These are phyloP conservation scores for Globisporangium cylindrosporum DNA, from an alignment of 352 stramenopile genomes.

Conservation along the genomic window DNA sequence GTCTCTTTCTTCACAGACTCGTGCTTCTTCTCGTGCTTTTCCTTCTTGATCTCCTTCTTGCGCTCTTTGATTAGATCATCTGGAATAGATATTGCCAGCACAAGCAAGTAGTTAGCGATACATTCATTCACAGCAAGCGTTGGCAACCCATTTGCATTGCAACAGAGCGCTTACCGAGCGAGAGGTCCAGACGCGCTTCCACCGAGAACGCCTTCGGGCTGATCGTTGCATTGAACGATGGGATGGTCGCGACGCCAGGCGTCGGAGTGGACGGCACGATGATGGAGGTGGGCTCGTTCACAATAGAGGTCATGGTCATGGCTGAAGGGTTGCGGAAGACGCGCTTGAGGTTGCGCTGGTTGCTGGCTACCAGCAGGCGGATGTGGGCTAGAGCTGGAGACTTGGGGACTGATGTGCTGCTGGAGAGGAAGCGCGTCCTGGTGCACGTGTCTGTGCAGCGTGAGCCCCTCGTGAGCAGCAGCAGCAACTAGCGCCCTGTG, in stretches of 20 bases:
- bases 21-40: constrained; percentile 28
- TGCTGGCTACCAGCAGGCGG: neutral
- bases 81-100: neutral
- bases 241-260: neutral
- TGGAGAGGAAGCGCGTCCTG: neutral
- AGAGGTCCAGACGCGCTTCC: constrained; percentile 40
- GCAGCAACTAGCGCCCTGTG: neutral
- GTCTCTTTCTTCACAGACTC: constrained; percentile 22
- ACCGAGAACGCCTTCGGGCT: constrained; percentile 19
- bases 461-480: neutral
- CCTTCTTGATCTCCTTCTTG: constrained; percentile 69
- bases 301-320: constrained; percentile 10
- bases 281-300: constrained; percentile 8
- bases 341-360: neutral
- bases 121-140: neutral
- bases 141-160: neutral
- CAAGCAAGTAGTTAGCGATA: neutral
- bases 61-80: constrained; percentile 75
- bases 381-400: constrained; percentile 7
- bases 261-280: constrained; percentile 8
- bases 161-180: constrained; percentile 27
- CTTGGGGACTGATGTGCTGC: constrained; percentile 8
- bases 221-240: constrained; percentile 9
- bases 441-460: neutral
- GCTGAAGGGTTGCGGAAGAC: neutral